phyloP scores from a whole-genome alignment of 108 stramenopile genomes.

The Nannochloropsis salina region DNA sequence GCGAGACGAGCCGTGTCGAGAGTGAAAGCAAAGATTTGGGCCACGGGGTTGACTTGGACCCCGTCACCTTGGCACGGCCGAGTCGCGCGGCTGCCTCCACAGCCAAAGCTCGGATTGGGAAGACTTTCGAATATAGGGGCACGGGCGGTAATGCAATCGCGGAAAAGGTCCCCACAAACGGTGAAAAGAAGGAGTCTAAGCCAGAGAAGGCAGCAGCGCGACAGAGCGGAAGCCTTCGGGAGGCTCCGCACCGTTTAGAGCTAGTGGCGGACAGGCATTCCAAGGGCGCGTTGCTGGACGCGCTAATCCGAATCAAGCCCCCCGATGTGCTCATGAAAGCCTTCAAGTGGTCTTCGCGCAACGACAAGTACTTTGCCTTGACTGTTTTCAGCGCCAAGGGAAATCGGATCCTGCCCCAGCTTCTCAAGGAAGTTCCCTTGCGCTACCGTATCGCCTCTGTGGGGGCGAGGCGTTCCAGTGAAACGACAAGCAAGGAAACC shows the following conservation, averaged over 20 bases:
- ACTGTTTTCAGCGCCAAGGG: not conserved
- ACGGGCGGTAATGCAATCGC: too few relatives aligned
- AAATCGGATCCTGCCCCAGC: not conserved
- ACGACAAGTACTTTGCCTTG: not conserved
- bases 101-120: too few relatives aligned
- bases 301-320: not conserved
- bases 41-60: too few relatives aligned
- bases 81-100: too few relatives aligned
- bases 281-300: not conserved
- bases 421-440: not conserved
- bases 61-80: too few relatives aligned
- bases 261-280: not conserved
- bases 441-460: slow-evolving; percentile 8
- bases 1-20: too few relatives aligned
- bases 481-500: not conserved
- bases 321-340: not conserved
- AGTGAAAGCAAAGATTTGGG: too few relatives aligned
- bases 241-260: not conserved
- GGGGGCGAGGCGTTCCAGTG: not conserved
- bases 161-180: too few relatives aligned
- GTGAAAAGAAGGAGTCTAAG: too few relatives aligned
- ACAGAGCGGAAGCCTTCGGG: not conserved
- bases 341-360: slow-evolving; percentile 6
- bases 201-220: too few relatives aligned
- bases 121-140: too few relatives aligned